Conservation (phyloP, 768 basidiomycete species). For the Rhodosporidiobolus sp. region DNA sequence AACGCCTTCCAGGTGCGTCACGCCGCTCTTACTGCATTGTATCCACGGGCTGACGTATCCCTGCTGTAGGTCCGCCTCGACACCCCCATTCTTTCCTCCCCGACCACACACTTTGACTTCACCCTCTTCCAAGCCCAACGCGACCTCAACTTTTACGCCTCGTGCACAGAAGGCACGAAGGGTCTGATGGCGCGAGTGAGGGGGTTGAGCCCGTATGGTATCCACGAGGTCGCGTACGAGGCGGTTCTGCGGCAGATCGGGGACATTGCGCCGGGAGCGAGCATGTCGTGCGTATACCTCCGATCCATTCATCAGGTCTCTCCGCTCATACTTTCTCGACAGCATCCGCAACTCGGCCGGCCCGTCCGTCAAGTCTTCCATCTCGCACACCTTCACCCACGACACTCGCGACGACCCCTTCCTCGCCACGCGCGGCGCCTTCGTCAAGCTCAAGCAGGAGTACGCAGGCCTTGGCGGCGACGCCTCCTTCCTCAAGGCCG, state of each 20-base stretch:
- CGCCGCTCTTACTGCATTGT: not conserved
- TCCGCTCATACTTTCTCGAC: constrained; percentile 8
- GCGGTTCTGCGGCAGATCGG: constrained; percentile 72
- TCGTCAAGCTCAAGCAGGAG: constrained; percentile 61
- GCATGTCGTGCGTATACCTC: constrained; percentile 71
- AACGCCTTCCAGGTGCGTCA: constrained; percentile 71
- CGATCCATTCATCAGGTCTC: not conserved
- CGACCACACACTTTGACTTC: constrained; percentile 68
- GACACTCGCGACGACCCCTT: constrained; percentile 74
- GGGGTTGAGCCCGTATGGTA: constrained; percentile 52
- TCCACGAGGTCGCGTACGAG: constrained; percentile 81
- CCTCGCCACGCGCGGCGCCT: constrained; percentile 61
- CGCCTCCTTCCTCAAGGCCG: constrained; percentile 69
- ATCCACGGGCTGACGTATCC: not conserved
- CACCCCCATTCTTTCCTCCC: constrained; percentile 51
- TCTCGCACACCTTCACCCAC: constrained; percentile 70
- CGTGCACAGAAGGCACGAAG: constrained; percentile 63
- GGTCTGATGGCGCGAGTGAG: constrained; percentile 67
- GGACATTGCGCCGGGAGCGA: constrained; percentile 68
- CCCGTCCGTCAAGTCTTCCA: constrained; percentile 71
- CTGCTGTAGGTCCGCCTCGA: constrained; percentile 47
- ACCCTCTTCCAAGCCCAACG: constrained; percentile 69
- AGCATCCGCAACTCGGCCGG: constrained; percentile 85
- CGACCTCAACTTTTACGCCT: constrained; percentile 75
- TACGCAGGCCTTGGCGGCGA: constrained; percentile 80